These are phyloP conservation scores for Pleurotus tuoliensis DNA, from an alignment of 768 basidiomycete species.

Conservation along the genomic window DNA sequence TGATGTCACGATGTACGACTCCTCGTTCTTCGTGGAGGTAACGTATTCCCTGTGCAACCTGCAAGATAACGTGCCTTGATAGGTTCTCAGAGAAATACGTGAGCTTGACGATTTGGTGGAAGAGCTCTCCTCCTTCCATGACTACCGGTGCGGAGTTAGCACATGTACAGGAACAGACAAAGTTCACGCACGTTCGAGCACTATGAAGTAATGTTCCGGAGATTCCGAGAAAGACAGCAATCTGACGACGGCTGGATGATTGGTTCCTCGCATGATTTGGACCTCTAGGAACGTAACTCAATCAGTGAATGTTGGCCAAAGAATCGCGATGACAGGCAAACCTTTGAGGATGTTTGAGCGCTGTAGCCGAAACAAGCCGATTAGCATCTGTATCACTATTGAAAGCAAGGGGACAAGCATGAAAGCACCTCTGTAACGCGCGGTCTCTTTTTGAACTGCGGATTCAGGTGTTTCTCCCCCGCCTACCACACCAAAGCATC, in stretches of 20 bases:
- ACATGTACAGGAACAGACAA: conserved; percentile 10
- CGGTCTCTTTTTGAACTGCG: conserved; percentile 95
- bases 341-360: conserved; percentile 98
- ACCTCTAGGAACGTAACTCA: conserved; percentile 62
- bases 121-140: conserved; percentile 97
- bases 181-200: conserved; percentile 76
- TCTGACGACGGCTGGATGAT: conserved; percentile 91
- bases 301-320: not conserved
- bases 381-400: conserved; percentile 9
- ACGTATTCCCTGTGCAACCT: conserved; percentile 90
- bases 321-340: conserved; percentile 19
- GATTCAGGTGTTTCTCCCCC: conserved; percentile 90
- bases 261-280: conserved; percentile 95
- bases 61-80: conserved; percentile 94
- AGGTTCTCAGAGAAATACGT: conserved; percentile 98
- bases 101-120: conserved; percentile 98
- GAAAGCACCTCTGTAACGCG: conserved; percentile 91
- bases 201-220: conserved; percentile 87
- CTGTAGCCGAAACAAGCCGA: conserved; percentile 37
- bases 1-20: conserved; percentile 98
- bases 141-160: conserved; percentile 42
- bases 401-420: conserved; percentile 10
- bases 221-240: conserved; percentile 91
- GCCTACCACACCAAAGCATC: conserved; percentile 45
- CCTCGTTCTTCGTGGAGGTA: conserved; percentile 97